Percentiles rank a stretch among this genome's conserved stretches.
Evolutionary conservation across 768 basidiomycete genomes (phyloP).

Genomic region (Dioszegia hungarica): DNA sequence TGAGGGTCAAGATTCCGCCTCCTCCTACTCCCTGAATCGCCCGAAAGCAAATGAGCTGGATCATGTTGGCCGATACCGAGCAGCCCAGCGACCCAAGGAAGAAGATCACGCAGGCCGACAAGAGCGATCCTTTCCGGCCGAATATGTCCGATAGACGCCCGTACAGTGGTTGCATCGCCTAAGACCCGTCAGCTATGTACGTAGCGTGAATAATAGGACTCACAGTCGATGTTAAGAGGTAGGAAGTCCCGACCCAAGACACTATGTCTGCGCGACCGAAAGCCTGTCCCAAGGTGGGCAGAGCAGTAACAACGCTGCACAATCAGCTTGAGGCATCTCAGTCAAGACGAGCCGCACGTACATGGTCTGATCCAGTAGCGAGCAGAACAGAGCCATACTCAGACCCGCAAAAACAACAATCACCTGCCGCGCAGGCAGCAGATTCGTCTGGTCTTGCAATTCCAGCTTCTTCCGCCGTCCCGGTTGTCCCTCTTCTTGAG

Average conservation of each 20-base stretch:
- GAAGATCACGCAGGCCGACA: slow-evolving; percentile 60
- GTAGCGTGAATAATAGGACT: neutral
- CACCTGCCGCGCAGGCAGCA: slow-evolving; percentile 63
- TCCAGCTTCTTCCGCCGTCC: slow-evolving; percentile 33
- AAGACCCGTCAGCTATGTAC: slow-evolving; percentile 41
- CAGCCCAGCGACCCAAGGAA: slow-evolving; percentile 63
- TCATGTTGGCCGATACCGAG: slow-evolving; percentile 60
- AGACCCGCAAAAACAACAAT: slow-evolving; percentile 62
- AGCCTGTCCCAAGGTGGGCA: slow-evolving; percentile 64
- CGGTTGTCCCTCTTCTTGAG: neutral
- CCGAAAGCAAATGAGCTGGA: slow-evolving; percentile 65
- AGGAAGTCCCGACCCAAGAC: slow-evolving; percentile 70
- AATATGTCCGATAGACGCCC: slow-evolving; percentile 50
- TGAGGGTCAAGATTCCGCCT: slow-evolving; percentile 65
- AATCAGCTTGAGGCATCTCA: neutral
- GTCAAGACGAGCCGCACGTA: slow-evolving; percentile 6
- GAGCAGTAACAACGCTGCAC: slow-evolving; percentile 59
- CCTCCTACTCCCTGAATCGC: slow-evolving; percentile 67
- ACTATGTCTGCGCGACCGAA: slow-evolving; percentile 63
- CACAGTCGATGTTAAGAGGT: slow-evolving; percentile 57
- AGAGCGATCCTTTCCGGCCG: slow-evolving; percentile 59
- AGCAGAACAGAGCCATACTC: slow-evolving; percentile 60
- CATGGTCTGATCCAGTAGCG: slow-evolving; percentile 66
- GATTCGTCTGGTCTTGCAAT: slow-evolving; percentile 71
- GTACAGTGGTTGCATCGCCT: slow-evolving; percentile 57